Evolutionary conservation across 1,284 basidiomycete species (phyloP).

Genomic region (Malassezia dermatis): DNA sequence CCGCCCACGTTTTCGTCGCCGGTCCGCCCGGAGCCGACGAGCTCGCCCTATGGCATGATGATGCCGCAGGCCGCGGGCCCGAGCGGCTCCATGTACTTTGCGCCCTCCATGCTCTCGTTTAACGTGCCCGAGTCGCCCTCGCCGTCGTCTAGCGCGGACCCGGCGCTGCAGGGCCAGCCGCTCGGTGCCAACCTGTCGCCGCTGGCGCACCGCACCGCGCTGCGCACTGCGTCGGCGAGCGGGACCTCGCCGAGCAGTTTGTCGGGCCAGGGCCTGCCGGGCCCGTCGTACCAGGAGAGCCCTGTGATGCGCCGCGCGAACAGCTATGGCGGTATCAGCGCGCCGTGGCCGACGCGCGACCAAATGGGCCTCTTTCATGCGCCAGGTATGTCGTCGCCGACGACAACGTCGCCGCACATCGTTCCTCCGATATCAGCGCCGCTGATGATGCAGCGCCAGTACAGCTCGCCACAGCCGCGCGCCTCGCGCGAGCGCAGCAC

Average conservation of each 20-base stretch:
- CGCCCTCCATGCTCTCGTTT: conserved; percentile 3
- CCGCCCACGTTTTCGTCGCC: not conserved
- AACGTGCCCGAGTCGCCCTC: conserved; percentile 9
- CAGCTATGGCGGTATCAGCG: conserved; percentile 6
- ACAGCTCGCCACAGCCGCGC: conserved; percentile 16
- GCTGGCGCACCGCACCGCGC: conserved; percentile 10
- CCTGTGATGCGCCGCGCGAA: conserved; percentile 9
- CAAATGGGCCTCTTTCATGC: conserved; percentile 5
- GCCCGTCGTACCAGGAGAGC: not conserved
- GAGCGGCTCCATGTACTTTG: conserved; percentile 1
- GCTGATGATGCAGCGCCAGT: conserved; percentile 8
- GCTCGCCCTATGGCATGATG: conserved; percentile 4
- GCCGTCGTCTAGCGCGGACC: not conserved
- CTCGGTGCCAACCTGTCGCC: conserved; percentile 7
- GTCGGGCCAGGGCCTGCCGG: not conserved
- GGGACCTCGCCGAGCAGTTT: not conserved
- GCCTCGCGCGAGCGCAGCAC: conserved; percentile 12
- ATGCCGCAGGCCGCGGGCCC: not conserved
- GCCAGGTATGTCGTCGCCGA: not conserved
- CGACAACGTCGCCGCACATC: not conserved
- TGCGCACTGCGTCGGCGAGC: not conserved
- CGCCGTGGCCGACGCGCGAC: conserved; percentile 9
- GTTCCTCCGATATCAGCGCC: conserved; percentile 4
- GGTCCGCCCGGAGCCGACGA: not conserved
- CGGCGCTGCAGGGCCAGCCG: not conserved